These are phyloP conservation scores for Chromosphaera perkinsii DNA, from an alignment of 208 protist species.

Conservation along the genomic window DNA sequence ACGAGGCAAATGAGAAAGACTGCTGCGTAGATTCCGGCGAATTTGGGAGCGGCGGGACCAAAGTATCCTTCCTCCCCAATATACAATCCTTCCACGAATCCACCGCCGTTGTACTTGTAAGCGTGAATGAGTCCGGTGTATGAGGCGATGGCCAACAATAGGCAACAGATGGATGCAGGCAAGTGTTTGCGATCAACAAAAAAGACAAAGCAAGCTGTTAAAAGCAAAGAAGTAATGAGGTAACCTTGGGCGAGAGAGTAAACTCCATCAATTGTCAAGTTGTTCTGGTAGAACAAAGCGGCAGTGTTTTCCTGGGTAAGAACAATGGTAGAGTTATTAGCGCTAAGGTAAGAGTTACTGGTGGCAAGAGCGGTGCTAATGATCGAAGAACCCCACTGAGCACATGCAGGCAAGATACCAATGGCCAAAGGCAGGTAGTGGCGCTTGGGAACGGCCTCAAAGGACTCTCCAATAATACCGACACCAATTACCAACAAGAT, in stretches of 20 bases:
- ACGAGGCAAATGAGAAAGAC: no score
- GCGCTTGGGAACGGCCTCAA: neutral
- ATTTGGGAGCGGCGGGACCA: no score
- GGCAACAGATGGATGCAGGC: neutral
- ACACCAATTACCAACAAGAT: constrained; percentile 13
- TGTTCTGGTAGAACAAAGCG: neutral
- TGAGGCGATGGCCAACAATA: neutral
- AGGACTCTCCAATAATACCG: constrained; percentile 5
- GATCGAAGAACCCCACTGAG: no score
- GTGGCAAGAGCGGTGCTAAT: no score
- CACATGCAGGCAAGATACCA: constrained; percentile 7
- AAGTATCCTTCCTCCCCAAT: no score
- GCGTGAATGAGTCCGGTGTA: neutral
- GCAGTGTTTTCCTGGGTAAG: no score
- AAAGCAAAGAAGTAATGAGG: neutral
- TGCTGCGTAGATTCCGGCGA: no score
- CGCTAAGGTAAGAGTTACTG: no score
- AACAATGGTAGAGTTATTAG: no score
- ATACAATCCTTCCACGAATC: no score
- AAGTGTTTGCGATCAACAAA: constrained; percentile 2
- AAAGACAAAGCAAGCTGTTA: neutral
- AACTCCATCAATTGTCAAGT: no score
- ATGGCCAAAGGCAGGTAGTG: neutral
- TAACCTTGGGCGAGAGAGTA: constrained; percentile 3
- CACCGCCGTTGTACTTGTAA: neutral